Evolutionary conservation across 345 rosid species (phyloP).

Genomic region (Cardamine occulta): DNA sequence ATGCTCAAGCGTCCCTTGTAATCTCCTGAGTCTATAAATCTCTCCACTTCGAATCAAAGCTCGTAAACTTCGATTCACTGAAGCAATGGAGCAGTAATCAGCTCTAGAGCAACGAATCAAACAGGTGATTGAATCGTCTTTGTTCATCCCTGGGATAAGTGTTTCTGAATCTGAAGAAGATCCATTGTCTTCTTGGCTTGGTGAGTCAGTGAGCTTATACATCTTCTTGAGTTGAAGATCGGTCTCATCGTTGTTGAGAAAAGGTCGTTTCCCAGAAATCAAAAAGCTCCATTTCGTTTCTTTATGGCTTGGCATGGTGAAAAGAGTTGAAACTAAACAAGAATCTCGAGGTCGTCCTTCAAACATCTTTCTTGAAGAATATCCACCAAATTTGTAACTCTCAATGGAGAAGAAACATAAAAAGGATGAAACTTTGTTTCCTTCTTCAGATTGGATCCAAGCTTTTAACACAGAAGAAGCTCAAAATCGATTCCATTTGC

Average conservation of each 20-base stretch:
- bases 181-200: conserved; percentile 25
- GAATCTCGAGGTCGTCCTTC: conserved; percentile 45
- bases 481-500: conserved; percentile 18
- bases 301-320: conserved; percentile 37
- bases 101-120: conserved; percentile 68
- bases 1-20: conserved; percentile 58
- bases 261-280: conserved; percentile 33
- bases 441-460: conserved; percentile 30
- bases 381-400: no score
- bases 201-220: conserved; percentile 17
- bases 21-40: conserved; percentile 55
- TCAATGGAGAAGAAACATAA: not conserved
- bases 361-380: conserved; percentile 32
- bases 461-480: conserved; percentile 12
- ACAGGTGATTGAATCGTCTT: conserved; percentile 65
- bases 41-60: conserved; percentile 54
- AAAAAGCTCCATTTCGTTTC: conserved; percentile 41
- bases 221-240: conserved; percentile 34
- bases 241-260: conserved; percentile 31
- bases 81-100: conserved; percentile 55
- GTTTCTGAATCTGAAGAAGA: conserved; percentile 49
- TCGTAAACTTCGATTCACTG: conserved; percentile 49
- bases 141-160: conserved; percentile 64
- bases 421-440: conserved; percentile 19
- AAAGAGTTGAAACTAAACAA: conserved; percentile 44